A percentile compares a stretch with the other conserved stretches of the same genome.
Conservation (phyloP, 1,284 basidiomycete genomes). For the Trichosporon sp. region DNA sequence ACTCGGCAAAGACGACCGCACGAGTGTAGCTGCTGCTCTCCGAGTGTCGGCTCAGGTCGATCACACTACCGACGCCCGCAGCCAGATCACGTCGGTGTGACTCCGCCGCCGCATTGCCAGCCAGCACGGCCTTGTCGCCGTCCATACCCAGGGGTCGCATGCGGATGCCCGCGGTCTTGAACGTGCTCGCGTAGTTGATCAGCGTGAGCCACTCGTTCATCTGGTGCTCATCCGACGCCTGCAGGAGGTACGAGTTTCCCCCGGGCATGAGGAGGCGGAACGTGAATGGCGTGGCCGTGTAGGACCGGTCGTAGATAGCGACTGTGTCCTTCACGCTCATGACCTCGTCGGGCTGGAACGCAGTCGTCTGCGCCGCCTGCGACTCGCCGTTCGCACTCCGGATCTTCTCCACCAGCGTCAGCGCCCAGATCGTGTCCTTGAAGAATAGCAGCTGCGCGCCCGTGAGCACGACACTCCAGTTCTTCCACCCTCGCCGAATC, state of each 20-base stretch:
- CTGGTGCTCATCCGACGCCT: constrained; percentile 65
- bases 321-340: constrained; percentile 71
- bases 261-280: constrained; percentile 73
- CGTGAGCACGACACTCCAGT: constrained; percentile 79
- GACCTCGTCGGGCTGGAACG: constrained; percentile 81
- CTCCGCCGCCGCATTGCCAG: constrained; percentile 73
- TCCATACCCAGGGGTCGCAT: constrained; percentile 71
- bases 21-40: background rate
- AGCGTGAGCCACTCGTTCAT: constrained; percentile 87
- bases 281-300: constrained; percentile 67
- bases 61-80: background rate
- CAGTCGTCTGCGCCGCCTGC: constrained; percentile 52
- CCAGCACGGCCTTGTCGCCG: constrained; percentile 63
- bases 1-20: background rate
- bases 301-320: constrained; percentile 71
- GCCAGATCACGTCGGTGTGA: constrained; percentile 54
- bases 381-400: constrained; percentile 30
- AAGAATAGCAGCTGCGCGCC: constrained; percentile 88
- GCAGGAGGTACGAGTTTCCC: constrained; percentile 69
- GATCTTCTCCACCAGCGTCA: constrained; percentile 56
- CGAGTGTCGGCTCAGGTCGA: background rate
- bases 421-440: constrained; percentile 70
- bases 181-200: constrained; percentile 91
- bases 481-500: constrained; percentile 71
- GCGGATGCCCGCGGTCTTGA: constrained; percentile 76